Conservation (phyloP, 116 monocot genomes). For the Thalassia testudinum region DNA sequence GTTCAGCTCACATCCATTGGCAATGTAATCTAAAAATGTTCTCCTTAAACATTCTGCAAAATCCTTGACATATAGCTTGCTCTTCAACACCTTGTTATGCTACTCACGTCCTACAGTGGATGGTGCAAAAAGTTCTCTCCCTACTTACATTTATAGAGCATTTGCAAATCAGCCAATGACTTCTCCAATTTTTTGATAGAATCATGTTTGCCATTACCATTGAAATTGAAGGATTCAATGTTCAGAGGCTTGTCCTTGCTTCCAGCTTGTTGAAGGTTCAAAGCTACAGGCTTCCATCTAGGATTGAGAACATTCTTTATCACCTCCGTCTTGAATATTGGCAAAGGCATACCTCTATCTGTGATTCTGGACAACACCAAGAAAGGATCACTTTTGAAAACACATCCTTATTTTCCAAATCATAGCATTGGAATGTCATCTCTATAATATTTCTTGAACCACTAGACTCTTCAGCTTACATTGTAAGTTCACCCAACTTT, state of each 20-base stretch:
- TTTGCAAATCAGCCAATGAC: conserved; percentile 28
- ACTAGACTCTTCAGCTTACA: conserved; percentile 57
- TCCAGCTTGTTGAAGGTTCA: conserved; percentile 42
- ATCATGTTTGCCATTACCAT: conserved; percentile 42
- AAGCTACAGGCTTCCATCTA: conserved; percentile 43
- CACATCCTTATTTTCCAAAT: conserved; percentile 43
- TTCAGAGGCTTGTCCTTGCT: conserved; percentile 57
- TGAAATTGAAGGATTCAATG: conserved; percentile 64
- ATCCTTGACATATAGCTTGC: conserved; percentile 51
- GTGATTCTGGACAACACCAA: conserved; percentile 43
- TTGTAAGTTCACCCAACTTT: conserved; percentile 28
- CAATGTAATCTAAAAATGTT: conserved; percentile 67
- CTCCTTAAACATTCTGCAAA: conserved; percentile 27
- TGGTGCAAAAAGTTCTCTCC: conserved; percentile 25
- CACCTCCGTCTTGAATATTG: conserved; percentile 68
- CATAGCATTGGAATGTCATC: conserved; percentile 33
- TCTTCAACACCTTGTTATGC: conserved; percentile 29
- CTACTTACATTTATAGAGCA: conserved; percentile 17
- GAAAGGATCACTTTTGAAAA: conserved; percentile 86
- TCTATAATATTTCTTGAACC: conserved; percentile 32
- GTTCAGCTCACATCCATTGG: conserved; percentile 66
- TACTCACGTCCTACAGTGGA: not conserved
- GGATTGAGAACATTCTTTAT: conserved; percentile 47
- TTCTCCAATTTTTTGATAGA: conserved; percentile 38
- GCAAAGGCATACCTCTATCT: conserved; percentile 33